Evolutionary conservation across 768 basidiomycete species (phyloP).

Genomic region (Serendipita vermifera): DNA sequence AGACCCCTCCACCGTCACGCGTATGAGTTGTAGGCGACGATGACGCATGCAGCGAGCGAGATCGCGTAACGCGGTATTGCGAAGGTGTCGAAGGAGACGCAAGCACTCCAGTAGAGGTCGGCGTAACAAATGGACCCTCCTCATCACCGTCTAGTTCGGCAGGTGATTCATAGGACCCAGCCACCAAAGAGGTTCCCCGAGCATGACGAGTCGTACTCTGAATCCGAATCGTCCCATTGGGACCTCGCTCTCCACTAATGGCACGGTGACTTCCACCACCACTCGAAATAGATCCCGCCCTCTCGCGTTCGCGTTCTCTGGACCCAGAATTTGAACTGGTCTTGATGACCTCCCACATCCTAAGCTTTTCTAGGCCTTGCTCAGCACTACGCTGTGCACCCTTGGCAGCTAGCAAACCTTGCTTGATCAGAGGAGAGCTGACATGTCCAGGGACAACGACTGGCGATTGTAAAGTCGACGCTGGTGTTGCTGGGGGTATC

Average conservation of each 20-base stretch:
- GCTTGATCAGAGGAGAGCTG: constrained; percentile 54
- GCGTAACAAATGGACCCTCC: constrained; percentile 1
- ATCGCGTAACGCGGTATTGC: too few species aligned
- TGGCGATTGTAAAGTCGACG: too few species aligned
- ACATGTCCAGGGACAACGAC: too few species aligned
- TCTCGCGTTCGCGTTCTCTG: background rate
- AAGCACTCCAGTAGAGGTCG: background rate
- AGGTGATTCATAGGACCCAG: background rate
- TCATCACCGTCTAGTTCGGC: background rate
- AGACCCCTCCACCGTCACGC: too few species aligned
- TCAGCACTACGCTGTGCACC: constrained; percentile 60
- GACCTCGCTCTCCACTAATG: too few species aligned
- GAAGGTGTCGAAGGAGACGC: background rate
- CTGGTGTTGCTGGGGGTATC: background rate
- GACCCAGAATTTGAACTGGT: constrained; percentile 32
- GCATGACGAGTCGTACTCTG: background rate
- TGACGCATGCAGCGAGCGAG: too few species aligned
- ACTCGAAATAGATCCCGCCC: background rate
- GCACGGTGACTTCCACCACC: too few species aligned
- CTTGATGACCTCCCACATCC: constrained; percentile 59
- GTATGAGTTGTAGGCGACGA: too few species aligned
- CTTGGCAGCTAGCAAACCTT: constrained; percentile 61
- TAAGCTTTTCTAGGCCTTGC: constrained; percentile 51
- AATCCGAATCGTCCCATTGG: background rate
- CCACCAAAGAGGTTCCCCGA: background rate